phyloP scores from a whole-genome alignment of 345 rosid genomes.

The Viola odorata region DNA sequence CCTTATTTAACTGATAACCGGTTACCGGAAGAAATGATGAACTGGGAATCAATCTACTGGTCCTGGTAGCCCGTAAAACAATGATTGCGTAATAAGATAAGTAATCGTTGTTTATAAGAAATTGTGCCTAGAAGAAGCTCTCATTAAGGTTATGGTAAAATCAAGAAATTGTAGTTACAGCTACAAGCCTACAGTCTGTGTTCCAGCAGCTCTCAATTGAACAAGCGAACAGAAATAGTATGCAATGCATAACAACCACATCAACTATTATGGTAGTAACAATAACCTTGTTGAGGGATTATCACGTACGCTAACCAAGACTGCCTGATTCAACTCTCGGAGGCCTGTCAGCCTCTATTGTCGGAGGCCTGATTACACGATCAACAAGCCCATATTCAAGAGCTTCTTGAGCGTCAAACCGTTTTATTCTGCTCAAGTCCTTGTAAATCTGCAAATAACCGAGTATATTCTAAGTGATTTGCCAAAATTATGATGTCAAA shows the following conservation, averaged over 20 bases:
- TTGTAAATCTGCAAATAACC: constrained; percentile 40
- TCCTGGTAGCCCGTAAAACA: no score
- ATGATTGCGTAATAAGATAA: no score
- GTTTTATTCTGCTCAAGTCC: constrained; percentile 63
- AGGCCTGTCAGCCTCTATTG: constrained; percentile 46
- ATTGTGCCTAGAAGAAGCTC: not conserved
- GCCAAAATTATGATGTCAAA: not conserved
- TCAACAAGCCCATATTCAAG: constrained; percentile 79
- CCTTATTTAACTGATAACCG: no score
- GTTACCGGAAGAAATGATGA: no score
- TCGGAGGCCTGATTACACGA: constrained; percentile 59
- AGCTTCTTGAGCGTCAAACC: constrained; percentile 66
- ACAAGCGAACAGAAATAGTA: not conserved
- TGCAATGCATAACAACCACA: not conserved
- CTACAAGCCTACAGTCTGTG: no score
- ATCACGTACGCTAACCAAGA: constrained; percentile 38
- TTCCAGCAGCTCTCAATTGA: not conserved
- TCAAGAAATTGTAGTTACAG: not conserved
- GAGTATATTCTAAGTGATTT: not conserved
- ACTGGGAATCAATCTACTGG: no score
- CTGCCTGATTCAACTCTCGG: constrained; percentile 44
- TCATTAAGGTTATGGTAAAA: not conserved
- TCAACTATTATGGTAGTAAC: not conserved
- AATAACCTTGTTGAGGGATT: not conserved
- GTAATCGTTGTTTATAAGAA: not conserved